Base-by-base conservation (phyloP, 2,329 filamentous ascomycete species). In the Colletotrichum liriopes region DNA sequence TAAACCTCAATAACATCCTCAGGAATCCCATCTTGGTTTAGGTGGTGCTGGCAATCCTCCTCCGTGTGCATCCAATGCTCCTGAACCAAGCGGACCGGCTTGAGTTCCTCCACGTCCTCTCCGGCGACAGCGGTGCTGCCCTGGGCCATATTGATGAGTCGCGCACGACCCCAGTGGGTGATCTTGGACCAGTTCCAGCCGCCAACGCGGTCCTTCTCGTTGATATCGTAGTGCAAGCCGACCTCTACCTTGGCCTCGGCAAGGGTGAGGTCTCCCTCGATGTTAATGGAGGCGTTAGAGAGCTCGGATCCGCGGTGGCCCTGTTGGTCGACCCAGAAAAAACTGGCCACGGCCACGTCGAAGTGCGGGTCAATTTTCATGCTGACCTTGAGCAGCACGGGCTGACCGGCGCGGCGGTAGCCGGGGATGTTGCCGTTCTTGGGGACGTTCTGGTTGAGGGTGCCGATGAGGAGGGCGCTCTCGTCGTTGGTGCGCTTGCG, bases 281-380 rank as follows among this genome's bases (percentile, higher is more conserved):
- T 29, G 6, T 73, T 45, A 3, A 73, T 68, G 23, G 41, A 62
- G 7, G 32, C 35, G 14, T 58, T 16, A 0, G 67, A 59, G 2
- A 73, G 39, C 49, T 55, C 61, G 1, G 47, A 54, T 39, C 39
- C 56, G 14, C 47, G 45, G 35, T 71, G 67, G 52, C 43, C 62
- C n/a, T 66, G 49, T 32, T 65, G 26, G n/a, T 66, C 71, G 11
- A 71, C 43, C 71, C 71, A 73, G 55, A 56, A 51, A 62, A 73
- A 71, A 32, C 37, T 51, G 43, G 60, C 60, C 0, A 35, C 61
- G 9, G 51, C 32, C 37, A 49, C 55, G 35, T 51, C 39, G 4
- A 35, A 47, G 4, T 55, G 47, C 18, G 47, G 39, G 7, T 65
- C 55, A 9, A 55, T 60, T n/a, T 59, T 49, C n/a, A 71, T 56